Percentiles rank a stretch among this genome's conserved stretches.
phyloP scores from a whole-genome alignment of 306 rosid genomes.

The Vigna radiata region DNA sequence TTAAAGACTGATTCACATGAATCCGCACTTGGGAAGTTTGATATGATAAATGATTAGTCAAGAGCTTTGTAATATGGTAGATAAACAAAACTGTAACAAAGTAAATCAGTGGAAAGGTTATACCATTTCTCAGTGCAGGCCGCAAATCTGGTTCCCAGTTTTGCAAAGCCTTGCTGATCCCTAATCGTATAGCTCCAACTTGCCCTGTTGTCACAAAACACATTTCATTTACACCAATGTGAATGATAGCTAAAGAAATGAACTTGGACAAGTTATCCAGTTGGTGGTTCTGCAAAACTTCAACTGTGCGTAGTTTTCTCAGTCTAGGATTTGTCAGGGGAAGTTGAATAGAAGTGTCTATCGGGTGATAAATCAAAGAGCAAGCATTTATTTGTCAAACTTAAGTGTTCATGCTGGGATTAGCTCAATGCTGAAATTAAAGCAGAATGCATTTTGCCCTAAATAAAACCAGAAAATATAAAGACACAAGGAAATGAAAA shows the following conservation, averaged over 20 bases:
- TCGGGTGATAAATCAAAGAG: conserved; percentile 2
- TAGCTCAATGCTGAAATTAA: background rate
- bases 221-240: background rate
- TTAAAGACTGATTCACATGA: background rate
- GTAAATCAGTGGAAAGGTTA: conserved; percentile 10
- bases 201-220: conserved; percentile 66
- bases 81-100: background rate
- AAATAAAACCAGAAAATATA: background rate
- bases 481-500: background rate
- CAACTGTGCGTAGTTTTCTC: background rate
- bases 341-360: conserved; percentile 26
- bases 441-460: conserved; percentile 4
- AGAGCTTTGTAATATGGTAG: background rate
- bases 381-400: conserved; percentile 23
- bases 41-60: conserved; percentile 21
- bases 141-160: conserved; percentile 95
- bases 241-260: conserved; percentile 19
- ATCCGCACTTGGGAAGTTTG: conserved; percentile 1
- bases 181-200: conserved; percentile 93
- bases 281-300: conserved; percentile 10
- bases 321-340: conserved; percentile 5
- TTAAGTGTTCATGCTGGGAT: background rate
- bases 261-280: conserved; percentile 24
- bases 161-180: conserved; percentile 95
- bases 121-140: conserved; percentile 81